Percentiles rank a stretch among this genome's conserved stretches.
Evolutionary conservation across 768 basidiomycete genomes (phyloP).

Genomic region (Hygrocybe coccinea): DNA sequence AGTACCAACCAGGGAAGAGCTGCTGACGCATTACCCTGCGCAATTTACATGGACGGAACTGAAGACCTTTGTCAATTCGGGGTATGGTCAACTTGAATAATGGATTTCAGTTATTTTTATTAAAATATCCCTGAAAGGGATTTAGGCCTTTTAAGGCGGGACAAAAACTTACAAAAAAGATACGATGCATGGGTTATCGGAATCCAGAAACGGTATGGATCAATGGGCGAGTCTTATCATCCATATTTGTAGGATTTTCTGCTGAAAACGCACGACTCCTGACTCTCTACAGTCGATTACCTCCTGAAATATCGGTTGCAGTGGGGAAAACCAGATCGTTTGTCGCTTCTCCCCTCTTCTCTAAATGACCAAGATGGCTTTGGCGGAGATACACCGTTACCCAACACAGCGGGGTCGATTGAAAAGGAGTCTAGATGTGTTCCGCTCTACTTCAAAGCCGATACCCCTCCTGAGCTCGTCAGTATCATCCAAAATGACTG

Average conservation of each 20-base stretch:
- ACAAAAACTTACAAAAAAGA: constrained; percentile 60
- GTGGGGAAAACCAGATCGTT: constrained; percentile 68
- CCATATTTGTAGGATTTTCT: background rate
- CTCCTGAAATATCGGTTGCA: constrained; percentile 63
- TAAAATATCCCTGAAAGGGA: constrained; percentile 45
- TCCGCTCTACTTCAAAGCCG: constrained; percentile 61
- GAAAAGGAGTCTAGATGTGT: constrained; percentile 27
- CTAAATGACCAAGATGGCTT: constrained; percentile 30
- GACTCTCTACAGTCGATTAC: constrained; percentile 53
- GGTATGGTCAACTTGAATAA: constrained; percentile 37
- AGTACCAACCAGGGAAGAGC: constrained; percentile 63
- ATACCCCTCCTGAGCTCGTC: constrained; percentile 53
- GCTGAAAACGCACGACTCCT: background rate
- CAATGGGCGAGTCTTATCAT: constrained; percentile 45
- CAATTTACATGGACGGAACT: constrained; percentile 74
- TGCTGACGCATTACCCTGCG: constrained; percentile 63
- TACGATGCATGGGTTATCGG: constrained; percentile 57
- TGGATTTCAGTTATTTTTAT: background rate
- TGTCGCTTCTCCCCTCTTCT: constrained; percentile 54
- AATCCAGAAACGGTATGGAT: constrained; percentile 58
- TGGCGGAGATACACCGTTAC: constrained; percentile 11
- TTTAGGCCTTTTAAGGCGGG: constrained; percentile 73
- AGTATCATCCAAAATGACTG: constrained; percentile 81
- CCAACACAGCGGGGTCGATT: background rate
- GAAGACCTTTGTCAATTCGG: constrained; percentile 74